Conservation (phyloP, 1,139 yeast genomes). For the Hansenula lynferdii region DNA sequence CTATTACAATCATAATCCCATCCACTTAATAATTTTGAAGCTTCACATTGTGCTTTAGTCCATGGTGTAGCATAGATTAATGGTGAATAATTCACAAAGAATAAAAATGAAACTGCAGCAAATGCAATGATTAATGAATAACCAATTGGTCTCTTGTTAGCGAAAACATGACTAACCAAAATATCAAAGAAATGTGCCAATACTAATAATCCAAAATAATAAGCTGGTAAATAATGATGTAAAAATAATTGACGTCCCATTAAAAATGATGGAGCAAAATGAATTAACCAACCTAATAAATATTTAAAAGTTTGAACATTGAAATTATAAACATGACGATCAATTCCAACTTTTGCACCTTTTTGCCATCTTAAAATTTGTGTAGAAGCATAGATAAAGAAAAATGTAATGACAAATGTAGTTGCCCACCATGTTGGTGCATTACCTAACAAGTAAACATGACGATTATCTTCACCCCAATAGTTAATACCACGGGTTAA, state of each 20-base stretch:
- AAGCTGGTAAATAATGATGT: slow-evolving; percentile 90
- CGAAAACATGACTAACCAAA: slow-evolving; percentile 42
- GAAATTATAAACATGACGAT: slow-evolving; percentile 61
- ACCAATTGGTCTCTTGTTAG: slow-evolving; percentile 38
- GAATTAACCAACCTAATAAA: slow-evolving; percentile 78
- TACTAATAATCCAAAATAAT: slow-evolving; percentile 83
- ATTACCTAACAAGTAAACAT: slow-evolving; percentile 86
- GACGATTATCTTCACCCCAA: slow-evolving; percentile 77
- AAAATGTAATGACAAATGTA: slow-evolving; percentile 52
- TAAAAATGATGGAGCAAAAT: slow-evolving; percentile 81
- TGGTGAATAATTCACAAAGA: slow-evolving; percentile 65
- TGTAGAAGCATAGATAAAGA: slow-evolving; percentile 46
- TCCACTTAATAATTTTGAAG: slow-evolving; percentile 50
- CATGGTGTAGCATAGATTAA: slow-evolving; percentile 78
- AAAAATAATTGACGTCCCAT: slow-evolving; percentile 94
- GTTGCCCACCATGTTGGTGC: slow-evolving; percentile 88
- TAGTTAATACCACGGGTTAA: slow-evolving; percentile 90
- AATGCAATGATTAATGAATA: slow-evolving; percentile 43
- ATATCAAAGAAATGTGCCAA: slow-evolving; percentile 80
- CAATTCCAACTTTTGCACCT: slow-evolving; percentile 44
- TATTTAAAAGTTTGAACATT: slow-evolving; percentile 66
- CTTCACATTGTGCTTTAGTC: slow-evolving; percentile 65
- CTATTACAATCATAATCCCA: slow-evolving; percentile 88
- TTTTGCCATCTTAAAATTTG: slow-evolving; percentile 76
- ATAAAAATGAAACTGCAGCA: slow-evolving; percentile 44